Evolutionary conservation across 1,284 basidiomycete genomes (phyloP).

Genomic region (Puccinia hordei): DNA sequence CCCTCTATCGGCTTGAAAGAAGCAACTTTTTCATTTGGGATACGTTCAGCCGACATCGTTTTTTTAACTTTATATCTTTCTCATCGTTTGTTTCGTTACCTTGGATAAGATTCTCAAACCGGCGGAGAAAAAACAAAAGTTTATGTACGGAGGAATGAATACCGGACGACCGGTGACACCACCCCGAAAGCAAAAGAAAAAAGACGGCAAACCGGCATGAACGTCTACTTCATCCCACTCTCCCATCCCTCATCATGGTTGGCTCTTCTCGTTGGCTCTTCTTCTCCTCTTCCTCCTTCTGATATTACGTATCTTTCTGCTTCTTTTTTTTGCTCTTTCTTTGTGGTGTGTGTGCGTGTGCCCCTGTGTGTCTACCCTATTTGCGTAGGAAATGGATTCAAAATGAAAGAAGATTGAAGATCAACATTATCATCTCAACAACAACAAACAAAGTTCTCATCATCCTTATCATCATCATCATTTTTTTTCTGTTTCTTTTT

Average conservation of each 20-base stretch:
- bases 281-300: neutral
- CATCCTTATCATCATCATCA: neutral
- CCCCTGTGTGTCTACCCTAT: slow-evolving; percentile 9
- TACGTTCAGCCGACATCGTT: neutral
- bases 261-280: neutral
- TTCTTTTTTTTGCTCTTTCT: slow-evolving; percentile 11
- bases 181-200: slow-evolving; percentile 47
- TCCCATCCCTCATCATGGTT: neutral
- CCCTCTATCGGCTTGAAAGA: neutral
- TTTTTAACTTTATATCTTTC: slow-evolving; percentile 18
- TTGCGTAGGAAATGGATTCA: slow-evolving; percentile 17
- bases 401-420: slow-evolving; percentile 6
- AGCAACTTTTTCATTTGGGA: neutral
- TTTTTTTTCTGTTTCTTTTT: neutral
- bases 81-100: neutral
- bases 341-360: slow-evolving; percentile 20
- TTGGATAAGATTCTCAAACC: slow-evolving; percentile 23
- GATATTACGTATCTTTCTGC: neutral
- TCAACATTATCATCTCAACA: no score
- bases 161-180: slow-evolving; percentile 39
- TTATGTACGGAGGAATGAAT: slow-evolving; percentile 48
- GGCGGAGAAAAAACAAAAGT: slow-evolving; percentile 48
- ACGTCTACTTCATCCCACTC: neutral
- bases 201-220: slow-evolving; percentile 46
- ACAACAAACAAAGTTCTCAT: neutral